Conservation (phyloP, 768 basidiomycete genomes). For the Sporobolomyces roseus region DNA sequence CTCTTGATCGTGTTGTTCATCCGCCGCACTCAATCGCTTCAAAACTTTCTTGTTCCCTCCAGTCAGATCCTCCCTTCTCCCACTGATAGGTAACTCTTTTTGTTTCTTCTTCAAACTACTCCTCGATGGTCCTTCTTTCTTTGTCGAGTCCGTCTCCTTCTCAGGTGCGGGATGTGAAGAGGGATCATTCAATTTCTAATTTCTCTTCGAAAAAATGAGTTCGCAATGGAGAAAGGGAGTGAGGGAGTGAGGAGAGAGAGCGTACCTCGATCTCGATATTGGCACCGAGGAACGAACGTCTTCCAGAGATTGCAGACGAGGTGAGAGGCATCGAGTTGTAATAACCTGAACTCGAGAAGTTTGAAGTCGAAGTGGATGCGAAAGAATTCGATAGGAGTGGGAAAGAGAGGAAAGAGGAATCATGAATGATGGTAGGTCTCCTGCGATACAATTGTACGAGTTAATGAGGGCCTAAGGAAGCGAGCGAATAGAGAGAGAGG, state of each 20-base stretch:
- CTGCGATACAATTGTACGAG: too few relatives aligned
- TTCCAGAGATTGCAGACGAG: slow-evolving; percentile 25
- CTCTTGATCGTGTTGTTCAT: too few relatives aligned
- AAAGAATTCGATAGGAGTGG: slow-evolving; percentile 23
- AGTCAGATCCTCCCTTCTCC: too few relatives aligned
- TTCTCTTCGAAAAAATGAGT: not conserved
- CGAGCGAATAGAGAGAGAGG: not conserved
- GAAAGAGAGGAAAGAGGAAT: slow-evolving; percentile 37
- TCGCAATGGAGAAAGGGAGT: too few relatives aligned
- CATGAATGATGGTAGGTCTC: slow-evolving; percentile 17
- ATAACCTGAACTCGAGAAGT: too few relatives aligned
- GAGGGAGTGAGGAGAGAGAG: not conserved
- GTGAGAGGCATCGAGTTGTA: slow-evolving; percentile 40
- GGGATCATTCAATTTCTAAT: slow-evolving; percentile 34
- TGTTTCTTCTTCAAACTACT: too few relatives aligned
- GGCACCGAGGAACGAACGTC: slow-evolving; percentile 30
- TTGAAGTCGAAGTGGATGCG: not conserved
- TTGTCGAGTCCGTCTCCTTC: not conserved
- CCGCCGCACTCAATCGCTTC: too few relatives aligned
- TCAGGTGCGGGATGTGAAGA: slow-evolving; percentile 14
- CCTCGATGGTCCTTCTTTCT: too few relatives aligned
- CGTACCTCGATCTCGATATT: slow-evolving; percentile 38
- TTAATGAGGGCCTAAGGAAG: not conserved
- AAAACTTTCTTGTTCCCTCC: too few relatives aligned
- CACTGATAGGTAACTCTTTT: too few relatives aligned